phyloP scores from a whole-genome alignment of 768 basidiomycete genomes.

The Clathrus columnatus region DNA sequence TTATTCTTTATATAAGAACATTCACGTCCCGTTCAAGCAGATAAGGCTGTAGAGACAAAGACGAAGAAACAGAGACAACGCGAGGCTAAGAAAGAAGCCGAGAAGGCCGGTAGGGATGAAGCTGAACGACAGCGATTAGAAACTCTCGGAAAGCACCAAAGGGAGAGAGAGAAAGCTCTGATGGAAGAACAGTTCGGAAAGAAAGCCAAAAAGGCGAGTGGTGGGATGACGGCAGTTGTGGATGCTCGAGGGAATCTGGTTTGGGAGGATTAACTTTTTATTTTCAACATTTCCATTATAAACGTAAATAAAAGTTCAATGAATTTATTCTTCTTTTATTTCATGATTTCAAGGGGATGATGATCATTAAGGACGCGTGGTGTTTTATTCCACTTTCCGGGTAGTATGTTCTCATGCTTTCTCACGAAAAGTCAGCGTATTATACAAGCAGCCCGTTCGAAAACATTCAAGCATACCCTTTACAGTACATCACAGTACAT shows the following conservation, averaged over 20 bases:
- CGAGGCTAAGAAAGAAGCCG: constrained; percentile 45
- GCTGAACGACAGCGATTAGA: constrained; percentile 44
- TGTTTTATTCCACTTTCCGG: too few relatives aligned
- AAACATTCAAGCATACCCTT: not conserved
- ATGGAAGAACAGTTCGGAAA: constrained; percentile 30
- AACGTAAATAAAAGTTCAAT: too few relatives aligned
- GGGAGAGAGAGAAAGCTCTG: constrained; percentile 45
- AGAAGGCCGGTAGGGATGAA: constrained; percentile 49
- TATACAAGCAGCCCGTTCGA: not conserved
- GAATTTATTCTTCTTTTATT: too few relatives aligned
- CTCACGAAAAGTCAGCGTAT: not conserved
- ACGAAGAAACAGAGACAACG: constrained; percentile 70
- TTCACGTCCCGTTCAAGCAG: constrained; percentile 13
- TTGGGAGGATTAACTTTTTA: constrained; percentile 13
- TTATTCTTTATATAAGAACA: constrained; percentile 14
- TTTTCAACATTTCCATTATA: too few relatives aligned
- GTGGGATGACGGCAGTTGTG: constrained; percentile 18
- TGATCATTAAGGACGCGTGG: too few relatives aligned
- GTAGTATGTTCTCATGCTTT: not conserved
- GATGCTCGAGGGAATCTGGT: constrained; percentile 14
- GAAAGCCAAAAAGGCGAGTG: constrained; percentile 9
- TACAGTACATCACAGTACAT: too few relatives aligned
- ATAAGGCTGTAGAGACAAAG: constrained; percentile 34
- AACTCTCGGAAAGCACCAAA: constrained; percentile 47
- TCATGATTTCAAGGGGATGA: too few relatives aligned